Conservation (phyloP, 345 rosid species). For the Hirschfeldia incana region DNA sequence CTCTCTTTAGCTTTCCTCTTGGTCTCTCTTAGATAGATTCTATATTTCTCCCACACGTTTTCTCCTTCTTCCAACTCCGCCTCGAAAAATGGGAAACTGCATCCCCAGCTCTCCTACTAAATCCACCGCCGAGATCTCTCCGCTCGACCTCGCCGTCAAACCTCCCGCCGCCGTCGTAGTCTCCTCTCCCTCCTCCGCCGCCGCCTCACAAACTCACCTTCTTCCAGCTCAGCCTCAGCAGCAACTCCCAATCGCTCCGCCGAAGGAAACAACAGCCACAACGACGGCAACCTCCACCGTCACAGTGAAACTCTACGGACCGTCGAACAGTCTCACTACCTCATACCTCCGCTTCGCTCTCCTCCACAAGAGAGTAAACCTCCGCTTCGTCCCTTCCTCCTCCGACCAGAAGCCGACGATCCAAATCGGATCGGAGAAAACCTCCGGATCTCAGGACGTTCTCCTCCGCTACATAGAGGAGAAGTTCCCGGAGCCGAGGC, state of each 20-base stretch:
- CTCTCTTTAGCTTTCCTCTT: slow-evolving; percentile 1
- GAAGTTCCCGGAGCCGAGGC: slow-evolving; percentile 53
- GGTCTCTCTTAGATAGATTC: slow-evolving; percentile 3
- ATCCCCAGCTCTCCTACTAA: slow-evolving; percentile 31
- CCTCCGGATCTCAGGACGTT: slow-evolving; percentile 49
- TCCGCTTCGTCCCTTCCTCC: slow-evolving; percentile 44
- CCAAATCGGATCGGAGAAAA: slow-evolving; percentile 50
- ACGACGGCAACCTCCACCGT: slow-evolving; percentile 25
- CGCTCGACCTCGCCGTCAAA: slow-evolving; percentile 42
- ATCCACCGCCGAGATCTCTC: slow-evolving; percentile 55
- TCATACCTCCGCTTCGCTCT: slow-evolving; percentile 59
- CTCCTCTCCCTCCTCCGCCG: slow-evolving; percentile 3
- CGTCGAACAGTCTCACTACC: slow-evolving; percentile 38
- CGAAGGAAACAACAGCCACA: not conserved
- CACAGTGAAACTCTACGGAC: slow-evolving; percentile 44
- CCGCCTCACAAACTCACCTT: slow-evolving; percentile 19
- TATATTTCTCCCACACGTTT: slow-evolving; percentile 18
- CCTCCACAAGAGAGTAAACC: slow-evolving; percentile 47
- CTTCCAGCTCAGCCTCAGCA: not conserved
- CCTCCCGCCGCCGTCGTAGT: slow-evolving; percentile 8
- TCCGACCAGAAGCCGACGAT: slow-evolving; percentile 38
- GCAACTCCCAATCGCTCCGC: not conserved
- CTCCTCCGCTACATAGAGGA: slow-evolving; percentile 55
- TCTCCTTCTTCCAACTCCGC: not conserved
- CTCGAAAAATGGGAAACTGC: slow-evolving; percentile 57